Evolutionary conservation across 805 yeast species (phyloP).

Genomic region (Candida lessepsii): DNA sequence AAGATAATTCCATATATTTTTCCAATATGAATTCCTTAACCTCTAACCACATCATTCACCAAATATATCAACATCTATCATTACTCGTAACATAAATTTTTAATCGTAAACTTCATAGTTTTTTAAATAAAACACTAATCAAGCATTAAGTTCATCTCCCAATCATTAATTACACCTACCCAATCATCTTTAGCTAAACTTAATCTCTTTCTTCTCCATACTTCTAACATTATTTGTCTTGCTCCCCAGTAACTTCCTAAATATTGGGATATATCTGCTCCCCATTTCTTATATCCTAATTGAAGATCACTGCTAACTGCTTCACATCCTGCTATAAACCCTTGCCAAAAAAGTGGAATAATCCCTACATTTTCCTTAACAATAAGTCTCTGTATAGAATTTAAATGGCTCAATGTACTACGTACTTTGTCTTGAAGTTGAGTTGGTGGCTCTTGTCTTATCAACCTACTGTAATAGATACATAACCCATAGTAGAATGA

Average conservation of each 20-base stretch:
- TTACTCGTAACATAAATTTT: not conserved
- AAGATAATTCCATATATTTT: too few relatives aligned
- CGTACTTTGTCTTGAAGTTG: slow-evolving; percentile 62
- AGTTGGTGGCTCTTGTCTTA: slow-evolving; percentile 52
- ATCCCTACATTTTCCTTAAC: slow-evolving; percentile 55
- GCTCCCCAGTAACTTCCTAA: slow-evolving; percentile 84
- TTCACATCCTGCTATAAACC: slow-evolving; percentile 84
- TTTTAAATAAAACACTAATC: slow-evolving; percentile 32
- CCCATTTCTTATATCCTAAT: slow-evolving; percentile 70
- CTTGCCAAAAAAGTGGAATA: slow-evolving; percentile 84
- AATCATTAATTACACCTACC: slow-evolving; percentile 75
- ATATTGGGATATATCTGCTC: slow-evolving; percentile 53
- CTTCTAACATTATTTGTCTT: slow-evolving; percentile 79
- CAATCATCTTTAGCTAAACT: slow-evolving; percentile 64
- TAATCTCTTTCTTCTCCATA: slow-evolving; percentile 71
- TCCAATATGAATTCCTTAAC: too few relatives aligned
- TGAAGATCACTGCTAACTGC: slow-evolving; percentile 59
- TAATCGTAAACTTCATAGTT: too few relatives aligned
- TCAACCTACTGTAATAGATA: slow-evolving; percentile 68
- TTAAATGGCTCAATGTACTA: slow-evolving; percentile 60
- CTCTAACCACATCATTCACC: too few relatives aligned
- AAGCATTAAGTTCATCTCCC: slow-evolving; percentile 84
- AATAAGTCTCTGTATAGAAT: slow-evolving; percentile 58
- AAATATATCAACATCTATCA: not conserved
- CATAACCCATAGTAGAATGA: slow-evolving; percentile 73